Evolutionary conservation across 768 basidiomycete species (phyloP).

Genomic region (Mycena metata): DNA sequence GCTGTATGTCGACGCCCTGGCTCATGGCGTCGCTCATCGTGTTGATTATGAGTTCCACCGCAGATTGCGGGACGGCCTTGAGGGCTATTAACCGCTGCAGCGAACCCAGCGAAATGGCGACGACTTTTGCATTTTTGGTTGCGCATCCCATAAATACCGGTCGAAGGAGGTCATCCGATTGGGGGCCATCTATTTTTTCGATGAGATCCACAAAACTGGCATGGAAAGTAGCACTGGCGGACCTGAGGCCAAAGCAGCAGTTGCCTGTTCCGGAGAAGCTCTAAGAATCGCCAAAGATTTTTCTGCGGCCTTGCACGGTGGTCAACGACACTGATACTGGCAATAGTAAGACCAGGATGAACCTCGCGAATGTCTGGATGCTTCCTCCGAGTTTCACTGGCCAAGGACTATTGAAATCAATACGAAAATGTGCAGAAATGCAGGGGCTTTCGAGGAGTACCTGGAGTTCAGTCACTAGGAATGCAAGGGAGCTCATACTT

Average conservation of each 20-base stretch:
- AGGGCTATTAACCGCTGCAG: constrained; percentile 91
- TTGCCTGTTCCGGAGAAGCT: constrained; percentile 86
- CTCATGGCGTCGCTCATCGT: constrained; percentile 91
- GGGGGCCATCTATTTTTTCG: constrained; percentile 70
- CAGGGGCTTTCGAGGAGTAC: constrained; percentile 46
- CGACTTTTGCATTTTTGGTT: constrained; percentile 94
- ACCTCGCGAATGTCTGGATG: constrained; percentile 97
- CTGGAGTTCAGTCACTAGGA: constrained; percentile 82
- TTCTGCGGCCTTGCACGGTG: constrained; percentile 76
- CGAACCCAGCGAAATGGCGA: constrained; percentile 91
- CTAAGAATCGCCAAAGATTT: constrained; percentile 86
- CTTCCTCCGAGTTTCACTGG: constrained; percentile 89
- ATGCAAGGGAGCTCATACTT: constrained; percentile 76
- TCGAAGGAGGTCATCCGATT: constrained; percentile 83
- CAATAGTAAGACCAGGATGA: constrained; percentile 39
- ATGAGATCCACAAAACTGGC: constrained; percentile 14
- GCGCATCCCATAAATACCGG: constrained; percentile 96
- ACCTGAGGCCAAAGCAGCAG: constrained; percentile 81
- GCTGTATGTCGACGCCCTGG: constrained; percentile 97
- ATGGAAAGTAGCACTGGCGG: constrained; percentile 40
- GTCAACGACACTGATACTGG: constrained; percentile 25
- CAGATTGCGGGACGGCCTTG: constrained; percentile 85
- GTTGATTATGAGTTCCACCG: constrained; percentile 82
- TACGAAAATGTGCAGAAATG: constrained; percentile 6
- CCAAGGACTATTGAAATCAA: constrained; percentile 71